A percentile compares a stretch with the other conserved stretches of the same genome.
These are phyloP conservation scores for Gonium pectorale DNA, from an alignment of 139 green algal species.

Conservation along the genomic window DNA sequence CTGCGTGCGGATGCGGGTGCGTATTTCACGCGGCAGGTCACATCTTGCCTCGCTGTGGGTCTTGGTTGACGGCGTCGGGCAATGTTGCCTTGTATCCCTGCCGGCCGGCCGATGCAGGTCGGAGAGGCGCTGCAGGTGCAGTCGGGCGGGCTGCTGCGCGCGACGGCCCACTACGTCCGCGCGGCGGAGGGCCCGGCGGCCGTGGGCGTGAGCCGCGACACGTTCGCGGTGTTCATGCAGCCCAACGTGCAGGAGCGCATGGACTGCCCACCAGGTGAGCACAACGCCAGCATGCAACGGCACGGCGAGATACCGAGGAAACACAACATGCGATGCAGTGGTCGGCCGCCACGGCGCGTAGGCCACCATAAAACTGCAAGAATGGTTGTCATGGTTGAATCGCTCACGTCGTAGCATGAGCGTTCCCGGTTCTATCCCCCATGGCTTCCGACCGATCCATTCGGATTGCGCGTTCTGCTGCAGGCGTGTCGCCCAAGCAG, in stretches of 20 bases:
- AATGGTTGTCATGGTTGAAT: constrained; percentile 2
- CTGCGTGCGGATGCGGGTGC: too few relatives aligned
- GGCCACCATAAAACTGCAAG: not conserved
- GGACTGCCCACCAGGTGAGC: constrained; percentile 33
- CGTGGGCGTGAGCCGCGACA: constrained; percentile 53
- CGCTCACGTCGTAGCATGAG: not conserved
- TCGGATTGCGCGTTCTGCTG: not conserved
- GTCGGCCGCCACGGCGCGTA: not conserved
- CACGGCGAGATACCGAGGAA: too few relatives aligned
- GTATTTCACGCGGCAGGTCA: too few relatives aligned
- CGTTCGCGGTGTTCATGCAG: constrained; percentile 90
- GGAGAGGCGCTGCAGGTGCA: constrained; percentile 77
- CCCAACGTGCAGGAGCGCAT: constrained; percentile 50
- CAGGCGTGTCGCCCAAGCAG: constrained; percentile 3
- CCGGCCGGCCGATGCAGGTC: too few relatives aligned
- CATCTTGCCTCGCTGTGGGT: too few relatives aligned
- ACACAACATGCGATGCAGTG: not conserved
- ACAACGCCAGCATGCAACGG: not conserved
- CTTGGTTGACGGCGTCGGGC: too few relatives aligned
- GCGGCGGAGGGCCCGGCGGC: constrained; percentile 47
- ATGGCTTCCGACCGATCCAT: too few relatives aligned
- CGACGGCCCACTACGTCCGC: constrained; percentile 83
- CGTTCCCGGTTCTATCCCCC: not conserved
- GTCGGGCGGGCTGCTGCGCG: constrained; percentile 75
- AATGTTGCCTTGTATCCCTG: too few relatives aligned